phyloP scores from a whole-genome alignment of 495 filamentous ascomycete genomes.

The Penicillium daleae region DNA sequence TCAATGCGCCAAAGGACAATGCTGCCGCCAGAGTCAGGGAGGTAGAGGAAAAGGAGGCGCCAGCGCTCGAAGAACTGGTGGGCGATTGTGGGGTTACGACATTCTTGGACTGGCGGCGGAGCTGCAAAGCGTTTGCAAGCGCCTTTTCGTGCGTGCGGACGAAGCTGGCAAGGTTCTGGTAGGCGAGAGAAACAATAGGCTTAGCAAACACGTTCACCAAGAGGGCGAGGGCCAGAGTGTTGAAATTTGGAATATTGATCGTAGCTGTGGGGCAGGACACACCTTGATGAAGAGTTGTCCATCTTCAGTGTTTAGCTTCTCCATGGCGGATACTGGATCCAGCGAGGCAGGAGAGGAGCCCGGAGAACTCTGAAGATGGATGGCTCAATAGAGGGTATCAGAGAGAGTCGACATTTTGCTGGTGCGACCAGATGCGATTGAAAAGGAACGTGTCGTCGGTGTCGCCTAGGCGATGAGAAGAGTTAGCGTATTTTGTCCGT shows the following conservation, averaged over 20 bases:
- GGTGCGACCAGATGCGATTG: constrained; percentile 27
- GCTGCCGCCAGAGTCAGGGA: constrained; percentile 77
- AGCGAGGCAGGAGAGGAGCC: constrained; percentile 30
- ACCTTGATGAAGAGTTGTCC: constrained; percentile 89
- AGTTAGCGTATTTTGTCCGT: constrained; percentile 19
- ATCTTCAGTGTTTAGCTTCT: constrained; percentile 71
- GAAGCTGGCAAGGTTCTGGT: constrained; percentile 88
- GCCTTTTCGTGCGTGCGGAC: constrained; percentile 97
- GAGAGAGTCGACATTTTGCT: constrained; percentile 48
- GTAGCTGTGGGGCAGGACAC: constrained; percentile 21
- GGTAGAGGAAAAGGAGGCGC: constrained; percentile 68
- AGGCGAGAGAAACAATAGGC: neutral
- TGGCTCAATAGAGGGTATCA: constrained; percentile 42
- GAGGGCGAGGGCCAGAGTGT: no score
- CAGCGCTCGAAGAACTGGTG: constrained; percentile 52
- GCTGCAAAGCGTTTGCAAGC: constrained; percentile 91
- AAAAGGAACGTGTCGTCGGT: constrained; percentile 35
- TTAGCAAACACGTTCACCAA: constrained; percentile 12
- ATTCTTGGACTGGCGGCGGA: constrained; percentile 71
- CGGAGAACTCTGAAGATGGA: constrained; percentile 44
- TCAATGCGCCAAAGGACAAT: constrained; percentile 81
- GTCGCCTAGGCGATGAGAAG: constrained; percentile 39
- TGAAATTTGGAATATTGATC: neutral
- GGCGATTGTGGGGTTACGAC: constrained; percentile 51
- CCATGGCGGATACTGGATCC: constrained; percentile 44